Conservation (phyloP, 2,329 filamentous ascomycete genomes). For the Torrubiella hemipterigena region DNA sequence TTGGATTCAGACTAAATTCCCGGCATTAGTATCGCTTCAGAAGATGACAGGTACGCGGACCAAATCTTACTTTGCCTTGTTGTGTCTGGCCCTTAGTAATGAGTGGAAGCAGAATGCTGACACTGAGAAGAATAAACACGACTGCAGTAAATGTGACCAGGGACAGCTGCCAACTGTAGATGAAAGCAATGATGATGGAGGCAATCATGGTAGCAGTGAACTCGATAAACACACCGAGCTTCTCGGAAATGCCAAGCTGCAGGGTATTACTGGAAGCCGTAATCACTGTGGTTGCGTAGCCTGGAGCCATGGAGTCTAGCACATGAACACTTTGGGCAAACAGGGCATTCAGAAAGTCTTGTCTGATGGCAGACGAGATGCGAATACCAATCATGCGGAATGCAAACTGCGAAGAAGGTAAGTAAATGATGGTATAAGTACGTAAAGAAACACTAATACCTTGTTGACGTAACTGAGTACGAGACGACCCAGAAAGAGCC, state of each 20-base stretch:
- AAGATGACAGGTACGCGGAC: background rate
- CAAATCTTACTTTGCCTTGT: conserved; percentile 11
- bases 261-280: conserved; percentile 40
- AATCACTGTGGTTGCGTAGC: conserved; percentile 39
- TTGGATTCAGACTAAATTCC: conserved; percentile 34
- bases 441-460: no score
- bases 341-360: conserved; percentile 36
- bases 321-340: conserved; percentile 36
- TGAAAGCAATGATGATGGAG: conserved; percentile 42
- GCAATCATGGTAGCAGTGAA: conserved; percentile 36
- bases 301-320: conserved; percentile 36
- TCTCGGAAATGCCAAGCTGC: conserved; percentile 42
- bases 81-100: conserved; percentile 39
- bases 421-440: background rate
- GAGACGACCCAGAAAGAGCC: conserved; percentile 57
- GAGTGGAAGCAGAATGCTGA: conserved; percentile 38
- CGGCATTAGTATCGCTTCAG: conserved; percentile 4
- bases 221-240: conserved; percentile 31
- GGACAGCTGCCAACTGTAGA: conserved; percentile 45
- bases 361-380: conserved; percentile 35
- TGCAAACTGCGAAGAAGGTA: conserved; percentile 14
- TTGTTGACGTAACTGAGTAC: conserved; percentile 49
- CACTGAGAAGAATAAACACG: conserved; percentile 39
- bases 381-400: conserved; percentile 37
- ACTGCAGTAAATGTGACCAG: conserved; percentile 46